Evolutionary conservation across 768 basidiomycete genomes (phyloP).

Genomic region (Vishniacozyma victoriae): DNA sequence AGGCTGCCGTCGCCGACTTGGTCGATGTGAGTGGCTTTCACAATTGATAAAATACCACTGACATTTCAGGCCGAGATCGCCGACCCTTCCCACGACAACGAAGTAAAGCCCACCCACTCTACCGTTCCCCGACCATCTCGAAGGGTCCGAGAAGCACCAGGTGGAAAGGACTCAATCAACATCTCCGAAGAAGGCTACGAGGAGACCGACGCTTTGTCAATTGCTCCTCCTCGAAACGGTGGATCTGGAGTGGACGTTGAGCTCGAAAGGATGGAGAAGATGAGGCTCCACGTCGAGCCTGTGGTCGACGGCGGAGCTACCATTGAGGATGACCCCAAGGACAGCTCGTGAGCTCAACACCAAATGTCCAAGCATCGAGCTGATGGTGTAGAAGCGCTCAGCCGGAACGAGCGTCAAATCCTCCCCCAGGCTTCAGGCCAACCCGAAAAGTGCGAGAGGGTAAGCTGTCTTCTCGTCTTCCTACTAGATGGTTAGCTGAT

Average conservation of each 20-base stretch:
- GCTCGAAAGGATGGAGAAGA: conserved; percentile 34
- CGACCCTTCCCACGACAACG: conserved; percentile 38
- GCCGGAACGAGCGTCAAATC: conserved; percentile 17
- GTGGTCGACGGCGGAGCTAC: conserved; percentile 23
- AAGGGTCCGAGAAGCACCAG: conserved; percentile 44
- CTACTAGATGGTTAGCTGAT: neutral
- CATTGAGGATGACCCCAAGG: conserved; percentile 27
- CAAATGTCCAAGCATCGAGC: conserved; percentile 5
- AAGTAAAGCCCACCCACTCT: conserved; percentile 18
- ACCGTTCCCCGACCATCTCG: conserved; percentile 39
- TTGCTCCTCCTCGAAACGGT: conserved; percentile 43
- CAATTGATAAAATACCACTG: neutral
- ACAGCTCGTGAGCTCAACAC: neutral
- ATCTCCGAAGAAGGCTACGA: conserved; percentile 42
- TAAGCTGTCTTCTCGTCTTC: conserved; percentile 4
- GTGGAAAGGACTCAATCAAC: conserved; percentile 34
- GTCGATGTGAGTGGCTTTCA: conserved; percentile 34
- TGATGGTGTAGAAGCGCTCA: conserved; percentile 1
- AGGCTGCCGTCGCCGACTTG: conserved; percentile 45
- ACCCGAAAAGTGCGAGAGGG: conserved; percentile 43
- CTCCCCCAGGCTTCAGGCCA: conserved; percentile 33
- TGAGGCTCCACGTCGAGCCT: conserved; percentile 34
- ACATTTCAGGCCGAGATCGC: conserved; percentile 41
- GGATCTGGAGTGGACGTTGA: conserved; percentile 37
- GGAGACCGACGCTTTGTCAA: conserved; percentile 41